Evolutionary conservation across 2,329 filamentous ascomycete genomes (phyloP).

Genomic region (Hypoxylon sp.): DNA sequence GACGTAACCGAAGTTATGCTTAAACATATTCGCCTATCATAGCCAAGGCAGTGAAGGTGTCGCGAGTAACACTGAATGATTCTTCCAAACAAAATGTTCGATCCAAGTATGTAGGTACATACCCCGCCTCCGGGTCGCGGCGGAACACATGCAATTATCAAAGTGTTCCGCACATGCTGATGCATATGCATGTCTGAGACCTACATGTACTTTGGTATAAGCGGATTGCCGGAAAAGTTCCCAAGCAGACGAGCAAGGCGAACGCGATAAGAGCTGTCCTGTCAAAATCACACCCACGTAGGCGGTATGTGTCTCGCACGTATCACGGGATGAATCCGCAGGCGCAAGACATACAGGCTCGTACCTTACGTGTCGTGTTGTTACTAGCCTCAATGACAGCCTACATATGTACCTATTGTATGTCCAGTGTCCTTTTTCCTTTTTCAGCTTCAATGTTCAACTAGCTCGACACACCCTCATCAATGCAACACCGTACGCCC

Average conservation of each 20-base stretch:
- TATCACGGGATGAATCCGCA: slow-evolving; percentile 31
- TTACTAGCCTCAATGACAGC: slow-evolving; percentile 3
- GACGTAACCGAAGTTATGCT: not conserved
- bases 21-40: not conserved
- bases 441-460: slow-evolving; percentile 14
- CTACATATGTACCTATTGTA: no score
- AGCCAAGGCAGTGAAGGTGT: slow-evolving; percentile 1
- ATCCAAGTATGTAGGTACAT: not conserved
- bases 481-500: slow-evolving; percentile 14
- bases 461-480: slow-evolving; percentile 15
- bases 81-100: not conserved
- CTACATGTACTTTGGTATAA: slow-evolving; percentile 5
- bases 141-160: not conserved
- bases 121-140: no score
- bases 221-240: slow-evolving; percentile 24
- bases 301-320: slow-evolving; percentile 4
- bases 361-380: slow-evolving; percentile 1
- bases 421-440: slow-evolving; percentile 3
- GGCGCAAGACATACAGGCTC: slow-evolving; percentile 29
- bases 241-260: slow-evolving; percentile 3
- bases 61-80: slow-evolving; percentile 4
- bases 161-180: not conserved
- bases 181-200: slow-evolving; percentile 3
- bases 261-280: slow-evolving; percentile 9
- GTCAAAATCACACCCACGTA: slow-evolving; percentile 17